Percentiles rank a stretch among this genome's conserved stretches.
Conservation (phyloP, 257 asterid genomes). For the Salvia miltiorrhiza region DNA sequence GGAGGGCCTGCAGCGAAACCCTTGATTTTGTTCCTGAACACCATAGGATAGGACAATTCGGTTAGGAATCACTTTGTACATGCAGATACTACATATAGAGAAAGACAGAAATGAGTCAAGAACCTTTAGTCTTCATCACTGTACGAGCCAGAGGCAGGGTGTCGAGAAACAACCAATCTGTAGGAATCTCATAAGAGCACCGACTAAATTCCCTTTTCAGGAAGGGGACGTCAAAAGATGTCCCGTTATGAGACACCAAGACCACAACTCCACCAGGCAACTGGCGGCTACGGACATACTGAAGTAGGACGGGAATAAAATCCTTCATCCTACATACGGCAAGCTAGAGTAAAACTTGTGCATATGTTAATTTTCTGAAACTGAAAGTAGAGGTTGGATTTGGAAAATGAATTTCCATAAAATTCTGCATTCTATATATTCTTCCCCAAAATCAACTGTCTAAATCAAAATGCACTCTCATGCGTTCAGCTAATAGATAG, state of each 20-base stretch:
- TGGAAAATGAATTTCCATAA: background rate
- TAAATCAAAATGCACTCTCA: background rate
- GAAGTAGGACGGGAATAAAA: slow-evolving; percentile 68
- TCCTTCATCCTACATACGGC: slow-evolving; percentile 84
- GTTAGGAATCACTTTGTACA: background rate
- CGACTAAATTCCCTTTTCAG: slow-evolving; percentile 63
- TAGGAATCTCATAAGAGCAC: slow-evolving; percentile 67
- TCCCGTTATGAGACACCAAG: slow-evolving; percentile 78
- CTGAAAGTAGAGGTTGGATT: background rate
- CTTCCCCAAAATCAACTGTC: background rate
- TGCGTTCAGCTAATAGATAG: background rate
- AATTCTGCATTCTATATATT: background rate
- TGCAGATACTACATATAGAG: background rate
- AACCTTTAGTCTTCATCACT: slow-evolving; percentile 63
- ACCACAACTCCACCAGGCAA: slow-evolving; percentile 75
- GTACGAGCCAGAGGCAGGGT: slow-evolving; percentile 73
- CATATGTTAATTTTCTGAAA: background rate
- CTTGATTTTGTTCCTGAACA: slow-evolving; percentile 48
- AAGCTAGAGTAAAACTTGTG: slow-evolving; percentile 17
- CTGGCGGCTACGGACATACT: slow-evolving; percentile 71
- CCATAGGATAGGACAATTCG: background rate
- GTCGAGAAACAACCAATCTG: slow-evolving; percentile 68
- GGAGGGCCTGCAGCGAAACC: slow-evolving; percentile 51
- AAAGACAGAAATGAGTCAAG: background rate
- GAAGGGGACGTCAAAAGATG: slow-evolving; percentile 78